These are phyloP conservation scores for Trametes villosa DNA, from an alignment of 768 basidiomycete genomes.

Conservation along the genomic window DNA sequence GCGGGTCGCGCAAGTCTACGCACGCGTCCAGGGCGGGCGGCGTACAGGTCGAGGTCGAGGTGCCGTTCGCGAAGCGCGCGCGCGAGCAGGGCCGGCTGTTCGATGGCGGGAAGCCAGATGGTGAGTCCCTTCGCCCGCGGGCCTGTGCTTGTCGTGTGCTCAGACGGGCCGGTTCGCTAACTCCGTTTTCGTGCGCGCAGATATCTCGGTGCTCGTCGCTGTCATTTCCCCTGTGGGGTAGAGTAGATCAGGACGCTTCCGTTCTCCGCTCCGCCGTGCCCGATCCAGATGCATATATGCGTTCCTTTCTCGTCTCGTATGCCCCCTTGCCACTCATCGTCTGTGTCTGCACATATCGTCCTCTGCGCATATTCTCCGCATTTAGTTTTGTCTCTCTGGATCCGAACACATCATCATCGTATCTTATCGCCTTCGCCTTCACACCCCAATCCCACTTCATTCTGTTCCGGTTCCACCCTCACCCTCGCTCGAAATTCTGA, in stretches of 20 bases:
- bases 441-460: no score
- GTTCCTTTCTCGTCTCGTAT: no score
- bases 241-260: neutral
- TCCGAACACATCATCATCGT: no score
- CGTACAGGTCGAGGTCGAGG: constrained; percentile 46
- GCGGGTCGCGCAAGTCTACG: constrained; percentile 5
- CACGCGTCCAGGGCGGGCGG: constrained; percentile 10
- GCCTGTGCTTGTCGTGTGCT: constrained; percentile 3
- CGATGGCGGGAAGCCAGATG: constrained; percentile 85
- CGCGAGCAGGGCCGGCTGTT: constrained; percentile 73
- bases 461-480: no score
- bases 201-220: constrained; percentile 70
- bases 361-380: no score
- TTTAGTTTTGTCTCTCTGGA: no score
- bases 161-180: no score
- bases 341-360: no score
- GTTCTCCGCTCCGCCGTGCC: neutral
- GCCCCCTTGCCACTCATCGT: no score
- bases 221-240: constrained; percentile 55
- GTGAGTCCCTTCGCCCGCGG: constrained; percentile 45
- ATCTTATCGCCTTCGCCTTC: no score
- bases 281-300: no score
- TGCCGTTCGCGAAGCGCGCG: constrained; percentile 86
- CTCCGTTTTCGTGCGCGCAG: constrained; percentile 35
- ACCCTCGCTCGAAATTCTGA: no score